Conservation (phyloP, 305 asterid genomes). For the Ruellia speciosa region DNA sequence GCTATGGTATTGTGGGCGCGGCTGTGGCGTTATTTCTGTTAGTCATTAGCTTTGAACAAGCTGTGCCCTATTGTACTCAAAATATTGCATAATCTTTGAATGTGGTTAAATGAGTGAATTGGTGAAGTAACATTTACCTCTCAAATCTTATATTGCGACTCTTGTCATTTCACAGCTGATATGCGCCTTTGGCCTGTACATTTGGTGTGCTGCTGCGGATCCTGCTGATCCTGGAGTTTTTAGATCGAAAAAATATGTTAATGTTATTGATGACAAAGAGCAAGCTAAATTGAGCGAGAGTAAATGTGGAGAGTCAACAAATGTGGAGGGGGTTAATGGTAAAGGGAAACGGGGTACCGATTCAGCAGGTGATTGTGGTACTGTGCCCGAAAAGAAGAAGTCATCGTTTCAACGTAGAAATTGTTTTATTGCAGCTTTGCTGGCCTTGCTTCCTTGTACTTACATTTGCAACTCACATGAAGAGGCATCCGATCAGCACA, state of each 20-base stretch:
- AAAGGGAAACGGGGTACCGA: conserved; percentile 32
- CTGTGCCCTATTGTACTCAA: too few species aligned
- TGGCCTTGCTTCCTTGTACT: conserved; percentile 66
- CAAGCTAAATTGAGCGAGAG: conserved; percentile 31
- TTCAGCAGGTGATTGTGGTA: conserved; percentile 31
- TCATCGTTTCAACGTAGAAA: conserved; percentile 24
- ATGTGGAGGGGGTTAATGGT: conserved; percentile 33
- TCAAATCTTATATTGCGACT: conserved; percentile 10
- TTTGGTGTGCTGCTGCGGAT: conserved; percentile 95
- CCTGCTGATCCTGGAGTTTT: conserved; percentile 94
- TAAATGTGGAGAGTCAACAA: conserved; percentile 50
- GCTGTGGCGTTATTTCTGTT: too few species aligned
- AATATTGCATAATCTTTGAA: background rate
- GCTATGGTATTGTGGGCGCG: too few species aligned
- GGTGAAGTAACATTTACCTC: background rate
- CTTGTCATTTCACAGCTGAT: conserved; percentile 45
- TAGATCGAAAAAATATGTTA: conserved; percentile 71
- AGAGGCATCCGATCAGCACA: conserved; percentile 61
- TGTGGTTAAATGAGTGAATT: conserved; percentile 1
- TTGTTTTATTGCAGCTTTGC: conserved; percentile 25
- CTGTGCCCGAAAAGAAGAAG: conserved; percentile 30
- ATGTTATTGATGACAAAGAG: conserved; percentile 39
- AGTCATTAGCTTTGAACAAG: too few species aligned
- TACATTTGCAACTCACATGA: conserved; percentile 41
- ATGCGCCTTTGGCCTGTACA: conserved; percentile 68